Base-by-base conservation (phyloP, 129 eudicot genomes). In the Kitagawia praeruptora region DNA sequence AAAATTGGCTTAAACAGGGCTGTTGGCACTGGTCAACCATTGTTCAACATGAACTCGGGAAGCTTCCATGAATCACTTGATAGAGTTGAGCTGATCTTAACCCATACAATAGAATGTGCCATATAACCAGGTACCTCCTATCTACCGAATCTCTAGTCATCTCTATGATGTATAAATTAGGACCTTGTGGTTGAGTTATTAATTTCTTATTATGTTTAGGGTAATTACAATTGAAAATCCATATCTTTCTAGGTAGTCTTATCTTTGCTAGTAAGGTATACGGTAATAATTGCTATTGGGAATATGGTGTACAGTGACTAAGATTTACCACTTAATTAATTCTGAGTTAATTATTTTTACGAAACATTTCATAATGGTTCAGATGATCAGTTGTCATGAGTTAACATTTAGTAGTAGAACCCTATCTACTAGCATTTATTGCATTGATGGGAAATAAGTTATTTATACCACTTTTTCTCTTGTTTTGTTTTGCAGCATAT, bases 11-110 rank as follows among this genome's bases (percentile, higher is more conserved):
- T 85, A 76, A 42, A 64, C 85, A 94, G 98, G 86, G 96, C 82
- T 73, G 72, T 94, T 61, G 98, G 98, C 75, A 90, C 90, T 75
- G 96, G 90, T 75, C 96, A 92, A 83, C 89, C 96, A 2, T 61
- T 92, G 64, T 92, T 91, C 84, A 92, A 94, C 89, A 90, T 94
- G 93, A 82, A 94, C 70, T 91, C 98, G 41, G 98, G 98, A 78
- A 86, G 89, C 31, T 81, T 94, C 74, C 89, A 94, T 64, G 97
- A 97, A 66, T 94, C 98, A 8, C 97, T 94, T 83, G 98, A 94
- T 78, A 84, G 98, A 86, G 83, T 94, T 42, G 98, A 94, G 87
- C 88, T 97, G 79, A 90, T 94, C 77, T 87, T 94, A 75, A 92
- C 97, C 63, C 88, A 87, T 73, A 39, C 84, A 19, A 34, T 77